Percentiles rank a stretch among this genome's conserved stretches.
Evolutionary conservation across 2,329 filamentous ascomycete genomes (phyloP).

Genomic region (Rhexocercosporidium sp.): DNA sequence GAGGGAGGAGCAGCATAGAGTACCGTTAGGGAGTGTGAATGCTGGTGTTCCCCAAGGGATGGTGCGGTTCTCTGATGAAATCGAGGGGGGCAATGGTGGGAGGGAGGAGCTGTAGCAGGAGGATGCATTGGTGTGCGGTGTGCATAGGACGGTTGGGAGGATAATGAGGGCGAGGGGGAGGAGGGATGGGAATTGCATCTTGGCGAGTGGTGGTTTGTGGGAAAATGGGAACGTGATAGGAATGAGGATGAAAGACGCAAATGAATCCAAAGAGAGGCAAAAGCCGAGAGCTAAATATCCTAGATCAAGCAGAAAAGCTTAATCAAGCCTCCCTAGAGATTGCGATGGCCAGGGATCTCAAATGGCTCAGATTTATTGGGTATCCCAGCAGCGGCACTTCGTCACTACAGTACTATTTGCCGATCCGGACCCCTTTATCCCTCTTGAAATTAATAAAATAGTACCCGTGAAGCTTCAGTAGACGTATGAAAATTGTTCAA

Average conservation of each 20-base stretch:
- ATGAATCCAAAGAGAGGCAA: not conserved
- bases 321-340: too few relatives aligned
- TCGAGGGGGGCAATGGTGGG: not conserved
- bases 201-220: not conserved
- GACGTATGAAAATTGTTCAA: too few relatives aligned
- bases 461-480: too few relatives aligned
- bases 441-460: too few relatives aligned
- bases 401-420: too few relatives aligned
- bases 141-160: not conserved
- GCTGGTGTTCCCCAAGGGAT: slow-evolving; percentile 26
- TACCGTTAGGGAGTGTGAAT: slow-evolving; percentile 24
- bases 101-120: slow-evolving; percentile 24
- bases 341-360: too few relatives aligned
- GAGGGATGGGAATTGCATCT: slow-evolving; percentile 4
- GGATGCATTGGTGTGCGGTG: slow-evolving; percentile 8
- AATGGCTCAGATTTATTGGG: too few relatives aligned
- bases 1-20: slow-evolving; percentile 25
- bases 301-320: too few relatives aligned
- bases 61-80: slow-evolving; percentile 5
- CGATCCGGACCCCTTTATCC: too few relatives aligned
- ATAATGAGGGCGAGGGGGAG: not conserved
- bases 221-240: not conserved
- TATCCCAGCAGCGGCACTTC: too few relatives aligned
- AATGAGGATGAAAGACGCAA: not conserved
- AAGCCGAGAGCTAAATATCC: not conserved